A percentile compares a stretch with the other conserved stretches of the same genome.
These are phyloP conservation scores for Apiotrichum porosum DNA, from an alignment of 1,284 basidiomycete species.

Conservation along the genomic window DNA sequence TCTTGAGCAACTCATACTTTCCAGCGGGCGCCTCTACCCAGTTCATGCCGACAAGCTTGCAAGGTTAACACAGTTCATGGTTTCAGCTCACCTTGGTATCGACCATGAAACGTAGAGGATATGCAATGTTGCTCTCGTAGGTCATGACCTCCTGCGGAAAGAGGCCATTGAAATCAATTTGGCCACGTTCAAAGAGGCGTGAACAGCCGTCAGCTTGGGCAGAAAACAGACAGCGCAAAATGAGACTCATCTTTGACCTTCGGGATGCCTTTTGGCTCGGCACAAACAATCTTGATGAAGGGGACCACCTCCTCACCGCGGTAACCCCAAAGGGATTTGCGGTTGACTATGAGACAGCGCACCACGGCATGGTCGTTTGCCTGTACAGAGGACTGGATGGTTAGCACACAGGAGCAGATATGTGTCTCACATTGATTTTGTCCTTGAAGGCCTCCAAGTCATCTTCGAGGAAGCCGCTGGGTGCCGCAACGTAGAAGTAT, in stretches of 20 bases:
- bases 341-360: slow-evolving; percentile 60
- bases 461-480: slow-evolving; percentile 67
- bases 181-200: slow-evolving; percentile 82
- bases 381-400: slow-evolving; percentile 25
- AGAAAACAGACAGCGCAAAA: too few relatives aligned
- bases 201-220: slow-evolving; percentile 33
- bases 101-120: slow-evolving; percentile 89
- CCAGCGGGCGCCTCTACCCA: slow-evolving; percentile 87
- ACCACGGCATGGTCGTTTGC: slow-evolving; percentile 51
- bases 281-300: slow-evolving; percentile 77
- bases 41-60: slow-evolving; percentile 89
- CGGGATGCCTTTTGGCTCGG: slow-evolving; percentile 68
- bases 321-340: slow-evolving; percentile 79
- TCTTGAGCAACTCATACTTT: slow-evolving; percentile 62
- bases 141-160: slow-evolving; percentile 63
- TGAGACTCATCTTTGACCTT: slow-evolving; percentile 91
- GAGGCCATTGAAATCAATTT: slow-evolving; percentile 66
- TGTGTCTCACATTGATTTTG: slow-evolving; percentile 67
- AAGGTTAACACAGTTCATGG: background rate
- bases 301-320: slow-evolving; percentile 68
- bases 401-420: background rate
- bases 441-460: slow-evolving; percentile 63
- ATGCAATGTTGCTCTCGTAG: slow-evolving; percentile 87
- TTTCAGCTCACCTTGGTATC: slow-evolving; percentile 68
- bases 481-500: slow-evolving; percentile 84